These are phyloP conservation scores for Syzygium aromaticum DNA, from an alignment of 345 rosid species.

Conservation along the genomic window DNA sequence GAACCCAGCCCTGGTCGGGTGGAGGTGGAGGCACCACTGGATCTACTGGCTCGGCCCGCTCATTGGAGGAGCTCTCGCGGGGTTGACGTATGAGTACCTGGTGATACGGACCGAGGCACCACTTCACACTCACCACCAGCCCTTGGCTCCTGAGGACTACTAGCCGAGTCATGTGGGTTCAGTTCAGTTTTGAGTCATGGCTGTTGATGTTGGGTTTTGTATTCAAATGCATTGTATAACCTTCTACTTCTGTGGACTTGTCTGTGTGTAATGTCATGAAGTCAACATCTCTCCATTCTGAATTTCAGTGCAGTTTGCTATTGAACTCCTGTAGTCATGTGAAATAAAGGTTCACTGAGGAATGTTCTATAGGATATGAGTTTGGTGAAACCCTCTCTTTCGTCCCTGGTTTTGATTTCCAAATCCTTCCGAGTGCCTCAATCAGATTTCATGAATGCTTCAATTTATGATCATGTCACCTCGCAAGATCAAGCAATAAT, in stretches of 20 bases:
- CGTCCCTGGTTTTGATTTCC: not conserved
- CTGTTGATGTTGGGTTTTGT: not conserved
- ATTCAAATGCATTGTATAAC: not conserved
- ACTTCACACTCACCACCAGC: conserved; percentile 42
- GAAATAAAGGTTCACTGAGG: not conserved
- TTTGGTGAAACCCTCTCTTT: not conserved
- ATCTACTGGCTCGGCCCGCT: conserved; percentile 47
- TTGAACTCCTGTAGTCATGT: not conserved
- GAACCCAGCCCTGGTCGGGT: conserved; percentile 41
- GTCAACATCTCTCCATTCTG: not conserved
- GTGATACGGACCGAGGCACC: conserved; percentile 40
- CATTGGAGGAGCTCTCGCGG: conserved; percentile 35
- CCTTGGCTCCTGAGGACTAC: conserved; percentile 74
- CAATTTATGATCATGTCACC: not conserved
- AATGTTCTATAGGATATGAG: not conserved
- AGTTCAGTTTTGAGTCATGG: not conserved
- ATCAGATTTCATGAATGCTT: not conserved
- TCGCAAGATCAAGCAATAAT: not conserved
- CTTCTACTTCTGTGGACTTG: not conserved
- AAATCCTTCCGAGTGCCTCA: not conserved
- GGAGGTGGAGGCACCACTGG: conserved; percentile 51
- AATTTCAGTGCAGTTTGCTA: not conserved
- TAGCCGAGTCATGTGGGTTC: conserved; percentile 1
- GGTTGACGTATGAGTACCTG: conserved; percentile 41
- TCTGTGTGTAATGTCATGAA: not conserved